Conservation (phyloP, 2,329 filamentous ascomycete genomes). For the Hypomyces perniciosus region DNA sequence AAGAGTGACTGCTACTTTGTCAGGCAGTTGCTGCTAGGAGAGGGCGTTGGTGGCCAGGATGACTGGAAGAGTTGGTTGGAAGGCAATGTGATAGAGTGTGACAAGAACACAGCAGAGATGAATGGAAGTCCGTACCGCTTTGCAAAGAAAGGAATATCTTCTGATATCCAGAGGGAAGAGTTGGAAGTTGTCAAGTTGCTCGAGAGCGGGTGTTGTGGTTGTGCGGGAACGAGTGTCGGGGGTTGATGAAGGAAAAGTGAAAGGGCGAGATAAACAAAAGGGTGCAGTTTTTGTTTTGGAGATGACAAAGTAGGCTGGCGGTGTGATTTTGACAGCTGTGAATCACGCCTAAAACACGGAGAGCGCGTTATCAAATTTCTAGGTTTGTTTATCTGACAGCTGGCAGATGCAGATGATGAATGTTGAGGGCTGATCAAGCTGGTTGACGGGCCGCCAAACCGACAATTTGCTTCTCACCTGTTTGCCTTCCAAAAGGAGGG, state of each 20-base stretch:
- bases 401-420: slow-evolving; percentile 5
- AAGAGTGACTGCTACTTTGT: not conserved
- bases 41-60: not conserved
- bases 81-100: slow-evolving; percentile 5
- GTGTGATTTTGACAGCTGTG: slow-evolving; percentile 1
- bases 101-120: slow-evolving; percentile 5
- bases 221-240: slow-evolving; percentile 6
- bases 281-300: not conserved
- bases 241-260: slow-evolving; percentile 3
- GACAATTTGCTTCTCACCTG: not conserved
- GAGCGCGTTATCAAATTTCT: slow-evolving; percentile 1
- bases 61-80: slow-evolving; percentile 6
- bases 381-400: slow-evolving; percentile 8
- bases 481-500: too few relatives aligned
- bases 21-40: not conserved
- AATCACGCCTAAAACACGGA: slow-evolving; percentile 4
- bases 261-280: not conserved
- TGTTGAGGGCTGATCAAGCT: not conserved
- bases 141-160: not conserved
- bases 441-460: slow-evolving; percentile 6
- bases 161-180: not conserved
- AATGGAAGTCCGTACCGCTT: not conserved
- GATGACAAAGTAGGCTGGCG: not conserved
- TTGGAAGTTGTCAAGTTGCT: not conserved
- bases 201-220: not conserved